These are phyloP conservation scores for Dothistroma pini DNA, from an alignment of 2,329 filamentous ascomycete genomes.

Conservation along the genomic window DNA sequence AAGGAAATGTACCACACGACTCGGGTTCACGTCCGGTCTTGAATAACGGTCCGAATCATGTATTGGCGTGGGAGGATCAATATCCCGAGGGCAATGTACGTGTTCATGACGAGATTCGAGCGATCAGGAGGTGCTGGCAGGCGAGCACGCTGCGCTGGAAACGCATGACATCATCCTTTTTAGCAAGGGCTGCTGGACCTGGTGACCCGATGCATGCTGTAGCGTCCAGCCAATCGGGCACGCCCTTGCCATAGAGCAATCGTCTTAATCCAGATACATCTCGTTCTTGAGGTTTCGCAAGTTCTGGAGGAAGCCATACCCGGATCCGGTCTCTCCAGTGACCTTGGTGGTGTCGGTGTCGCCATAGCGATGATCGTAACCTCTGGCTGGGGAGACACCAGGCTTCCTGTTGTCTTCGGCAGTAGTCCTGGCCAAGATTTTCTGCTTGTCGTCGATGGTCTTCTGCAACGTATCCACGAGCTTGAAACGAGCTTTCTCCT, in stretches of 20 bases:
- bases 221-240: background rate
- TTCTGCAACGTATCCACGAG: conserved; percentile 80
- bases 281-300: conserved; percentile 45
- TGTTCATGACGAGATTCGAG: background rate
- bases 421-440: conserved; percentile 39
- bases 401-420: conserved; percentile 13
- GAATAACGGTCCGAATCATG: background rate
- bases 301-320: conserved; percentile 52
- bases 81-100: background rate
- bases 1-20: background rate
- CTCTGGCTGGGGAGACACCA: conserved; percentile 20
- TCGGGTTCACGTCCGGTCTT: background rate
- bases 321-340: conserved; percentile 33
- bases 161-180: background rate
- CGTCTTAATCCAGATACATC: conserved; percentile 25
- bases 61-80: background rate
- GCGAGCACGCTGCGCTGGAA: background rate
- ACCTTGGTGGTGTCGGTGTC: conserved; percentile 25
- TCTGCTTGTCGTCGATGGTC: conserved; percentile 72
- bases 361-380: conserved; percentile 31
- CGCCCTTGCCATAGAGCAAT: background rate
- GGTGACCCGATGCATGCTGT: background rate
- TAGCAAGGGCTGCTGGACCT: background rate
- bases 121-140: background rate
- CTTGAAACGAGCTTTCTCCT: conserved; percentile 78